Evolutionary conservation across 768 basidiomycete species (phyloP).

Genomic region (Mycena rosella): DNA sequence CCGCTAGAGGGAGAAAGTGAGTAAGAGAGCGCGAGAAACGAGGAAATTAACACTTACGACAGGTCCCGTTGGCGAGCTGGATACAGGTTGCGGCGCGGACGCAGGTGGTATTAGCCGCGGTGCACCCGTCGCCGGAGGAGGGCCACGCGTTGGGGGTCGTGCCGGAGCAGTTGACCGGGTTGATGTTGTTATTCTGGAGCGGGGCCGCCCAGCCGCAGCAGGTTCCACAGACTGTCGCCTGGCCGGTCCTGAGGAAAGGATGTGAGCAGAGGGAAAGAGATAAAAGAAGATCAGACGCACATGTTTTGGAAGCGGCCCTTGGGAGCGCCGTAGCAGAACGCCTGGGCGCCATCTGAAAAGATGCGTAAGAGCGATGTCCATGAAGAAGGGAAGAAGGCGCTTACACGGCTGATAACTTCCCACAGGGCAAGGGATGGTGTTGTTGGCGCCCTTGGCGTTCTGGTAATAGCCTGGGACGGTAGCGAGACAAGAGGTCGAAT

Average conservation of each 20-base stretch:
- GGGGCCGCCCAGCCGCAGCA: constrained; percentile 12
- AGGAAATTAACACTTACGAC: not conserved
- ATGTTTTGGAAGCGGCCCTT: constrained; percentile 4
- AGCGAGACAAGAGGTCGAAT: not conserved
- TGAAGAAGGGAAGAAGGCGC: not conserved
- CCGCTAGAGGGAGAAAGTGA: constrained; percentile 1
- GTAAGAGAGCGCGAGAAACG: too few species aligned
- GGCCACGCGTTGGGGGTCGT: not conserved
- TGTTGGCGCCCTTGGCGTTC: not conserved
- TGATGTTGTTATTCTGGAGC: constrained; percentile 1
- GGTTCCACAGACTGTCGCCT: not conserved
- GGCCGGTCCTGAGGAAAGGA: not conserved
- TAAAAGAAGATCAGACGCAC: not conserved
- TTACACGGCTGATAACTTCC: not conserved
- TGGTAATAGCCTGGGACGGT: not conserved
- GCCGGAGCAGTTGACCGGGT: not conserved
- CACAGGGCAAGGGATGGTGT: not conserved
- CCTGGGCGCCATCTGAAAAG: not conserved
- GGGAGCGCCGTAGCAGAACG: constrained; percentile 16
- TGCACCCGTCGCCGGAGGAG: constrained; percentile 8
- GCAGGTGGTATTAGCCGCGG: not conserved
- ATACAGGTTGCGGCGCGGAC: not conserved
- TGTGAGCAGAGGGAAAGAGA: not conserved
- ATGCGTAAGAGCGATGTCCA: not conserved
- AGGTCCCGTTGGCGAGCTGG: not conserved